These are phyloP conservation scores for Diaporthe citrichinensis DNA, from an alignment of 2,329 filamentous ascomycete species.

Conservation along the genomic window DNA sequence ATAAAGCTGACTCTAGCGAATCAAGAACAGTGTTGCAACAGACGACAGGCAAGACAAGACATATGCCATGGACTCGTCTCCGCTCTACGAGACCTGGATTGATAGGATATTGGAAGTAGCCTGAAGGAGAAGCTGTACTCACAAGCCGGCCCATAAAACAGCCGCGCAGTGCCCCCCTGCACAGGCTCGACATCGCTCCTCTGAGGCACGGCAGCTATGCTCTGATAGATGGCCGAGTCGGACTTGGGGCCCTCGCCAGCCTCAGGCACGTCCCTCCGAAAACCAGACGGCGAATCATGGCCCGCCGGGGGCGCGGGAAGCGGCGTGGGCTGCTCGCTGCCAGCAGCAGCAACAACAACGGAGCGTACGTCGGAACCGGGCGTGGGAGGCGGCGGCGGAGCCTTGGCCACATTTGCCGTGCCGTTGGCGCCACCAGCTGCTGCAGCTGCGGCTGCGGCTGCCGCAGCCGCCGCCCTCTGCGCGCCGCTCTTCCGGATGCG, in stretches of 20 bases:
- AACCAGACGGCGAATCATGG: constrained; percentile 1
- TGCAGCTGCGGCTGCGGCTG: background rate
- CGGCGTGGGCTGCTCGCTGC: constrained; percentile 5
- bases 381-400: background rate
- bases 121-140: background rate
- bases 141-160: constrained; percentile 40
- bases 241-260: background rate
- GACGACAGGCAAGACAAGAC: background rate
- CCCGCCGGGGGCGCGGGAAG: background rate
- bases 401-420: background rate
- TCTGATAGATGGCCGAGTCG: constrained; percentile 39
- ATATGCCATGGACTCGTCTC: background rate
- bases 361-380: background rate
- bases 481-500: constrained; percentile 39
- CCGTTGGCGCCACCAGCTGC: background rate
- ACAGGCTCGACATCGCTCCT: constrained; percentile 30
- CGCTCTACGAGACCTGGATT: background rate
- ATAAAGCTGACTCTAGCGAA: background rate
- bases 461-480: constrained; percentile 29
- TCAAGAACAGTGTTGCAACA: background rate
- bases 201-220: constrained; percentile 39
- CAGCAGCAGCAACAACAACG: background rate
- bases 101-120: background rate
- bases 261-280: constrained; percentile 17
- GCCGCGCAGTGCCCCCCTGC: constrained; percentile 34